Conservation (phyloP, 176 grass and related monocot genomes). For the Dactylis glomerata region DNA sequence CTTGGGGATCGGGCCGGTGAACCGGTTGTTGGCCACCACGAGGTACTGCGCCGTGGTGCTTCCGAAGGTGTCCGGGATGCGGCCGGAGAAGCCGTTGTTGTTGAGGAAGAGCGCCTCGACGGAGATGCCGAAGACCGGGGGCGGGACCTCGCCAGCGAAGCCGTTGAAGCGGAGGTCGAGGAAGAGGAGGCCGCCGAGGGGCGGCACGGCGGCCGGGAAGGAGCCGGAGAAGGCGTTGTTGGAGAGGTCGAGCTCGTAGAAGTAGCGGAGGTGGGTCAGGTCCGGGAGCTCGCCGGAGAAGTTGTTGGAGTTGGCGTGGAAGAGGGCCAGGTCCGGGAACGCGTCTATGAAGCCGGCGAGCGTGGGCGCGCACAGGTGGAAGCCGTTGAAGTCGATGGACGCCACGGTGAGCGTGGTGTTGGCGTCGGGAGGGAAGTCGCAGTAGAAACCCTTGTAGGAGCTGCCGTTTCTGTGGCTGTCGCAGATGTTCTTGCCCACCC, state of each 20-base stretch:
- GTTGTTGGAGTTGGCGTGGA: conserved; percentile 91
- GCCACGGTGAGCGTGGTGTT: conserved; percentile 36
- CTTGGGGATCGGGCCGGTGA: conserved; percentile 50
- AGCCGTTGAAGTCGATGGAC: conserved; percentile 87
- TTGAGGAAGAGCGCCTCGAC: conserved; percentile 76
- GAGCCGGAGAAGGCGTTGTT: conserved; percentile 57
- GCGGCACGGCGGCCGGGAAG: conserved; percentile 51
- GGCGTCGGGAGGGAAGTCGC: conserved; percentile 41
- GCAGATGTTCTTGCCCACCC: conserved; percentile 47
- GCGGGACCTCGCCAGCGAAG: conserved; percentile 39
- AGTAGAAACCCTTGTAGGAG: conserved; percentile 74
- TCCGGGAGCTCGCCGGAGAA: conserved; percentile 47
- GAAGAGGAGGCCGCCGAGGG: conserved; percentile 47
- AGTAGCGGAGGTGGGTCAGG: conserved; percentile 39
- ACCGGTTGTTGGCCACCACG: conserved; percentile 76
- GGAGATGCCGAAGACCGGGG: conserved; percentile 40
- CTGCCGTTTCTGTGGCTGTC: not conserved
- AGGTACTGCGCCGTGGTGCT: conserved; percentile 56
- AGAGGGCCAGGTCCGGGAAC: conserved; percentile 74
- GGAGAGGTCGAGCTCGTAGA: conserved; percentile 88
- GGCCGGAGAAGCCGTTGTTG: conserved; percentile 61
- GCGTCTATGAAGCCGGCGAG: conserved; percentile 57
- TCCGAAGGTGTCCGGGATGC: conserved; percentile 54
- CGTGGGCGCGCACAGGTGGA: conserved; percentile 39
- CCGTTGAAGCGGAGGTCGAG: conserved; percentile 83